These are phyloP conservation scores for Penicillium mononematosum DNA, from an alignment of 495 filamentous ascomycete species.

Conservation along the genomic window DNA sequence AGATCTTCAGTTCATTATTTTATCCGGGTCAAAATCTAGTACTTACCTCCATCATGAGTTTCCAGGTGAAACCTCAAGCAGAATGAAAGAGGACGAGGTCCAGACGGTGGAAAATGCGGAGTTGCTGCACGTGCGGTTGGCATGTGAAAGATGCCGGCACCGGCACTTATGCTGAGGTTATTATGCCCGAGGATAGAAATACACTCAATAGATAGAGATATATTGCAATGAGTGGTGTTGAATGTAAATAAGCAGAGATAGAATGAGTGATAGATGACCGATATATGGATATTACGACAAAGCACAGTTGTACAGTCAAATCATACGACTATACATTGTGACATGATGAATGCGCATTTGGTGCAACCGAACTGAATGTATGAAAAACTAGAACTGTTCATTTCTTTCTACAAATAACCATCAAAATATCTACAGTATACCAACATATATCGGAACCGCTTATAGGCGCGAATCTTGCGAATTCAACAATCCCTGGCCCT, in stretches of 20 bases:
- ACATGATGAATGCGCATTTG: not conserved
- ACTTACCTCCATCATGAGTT: constrained; percentile 30
- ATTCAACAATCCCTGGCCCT: constrained; percentile 24
- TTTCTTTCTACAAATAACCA: constrained; percentile 12
- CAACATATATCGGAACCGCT: not conserved
- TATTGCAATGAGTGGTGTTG: not conserved
- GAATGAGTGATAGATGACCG: not conserved
- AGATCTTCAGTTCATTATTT: not conserved
- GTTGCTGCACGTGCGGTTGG: constrained; percentile 25
- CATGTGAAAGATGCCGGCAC: constrained; percentile 27
- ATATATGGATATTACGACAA: not conserved
- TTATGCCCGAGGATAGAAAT: not conserved
- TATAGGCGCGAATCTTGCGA: constrained; percentile 22
- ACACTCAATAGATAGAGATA: not conserved
- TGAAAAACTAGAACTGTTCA: not conserved
- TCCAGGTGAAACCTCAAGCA: not conserved
- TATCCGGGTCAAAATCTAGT: not conserved
- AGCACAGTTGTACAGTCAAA: not conserved
- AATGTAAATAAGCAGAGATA: not conserved
- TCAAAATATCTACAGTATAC: constrained; percentile 4
- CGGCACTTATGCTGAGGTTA: constrained; percentile 5
- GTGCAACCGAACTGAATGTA: not conserved
- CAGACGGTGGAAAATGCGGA: constrained; percentile 28
- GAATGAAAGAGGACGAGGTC: constrained; percentile 8
- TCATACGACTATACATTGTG: not conserved